Evolutionary conservation across 1,284 basidiomycete genomes (phyloP).

Genomic region (Apiotrichum domesticum): DNA sequence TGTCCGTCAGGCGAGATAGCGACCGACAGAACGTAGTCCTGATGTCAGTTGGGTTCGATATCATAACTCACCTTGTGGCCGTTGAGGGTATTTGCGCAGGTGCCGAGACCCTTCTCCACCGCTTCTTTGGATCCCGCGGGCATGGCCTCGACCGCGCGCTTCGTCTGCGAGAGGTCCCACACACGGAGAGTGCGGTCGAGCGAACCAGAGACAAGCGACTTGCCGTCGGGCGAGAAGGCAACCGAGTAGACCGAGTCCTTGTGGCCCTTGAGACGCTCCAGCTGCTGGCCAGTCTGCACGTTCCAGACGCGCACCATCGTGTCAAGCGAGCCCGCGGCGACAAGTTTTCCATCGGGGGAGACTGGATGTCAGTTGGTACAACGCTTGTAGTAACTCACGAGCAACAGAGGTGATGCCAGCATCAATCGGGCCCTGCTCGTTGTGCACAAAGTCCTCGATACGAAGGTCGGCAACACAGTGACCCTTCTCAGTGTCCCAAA

Average conservation of each 20-base stretch:
- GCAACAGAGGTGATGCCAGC: conserved; percentile 62
- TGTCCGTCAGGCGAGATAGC: conserved; percentile 76
- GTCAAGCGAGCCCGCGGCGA: conserved; percentile 79
- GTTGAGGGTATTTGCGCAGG: conserved; percentile 68
- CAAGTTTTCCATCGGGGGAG: conserved; percentile 69
- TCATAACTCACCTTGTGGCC: conserved; percentile 67
- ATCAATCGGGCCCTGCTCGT: conserved; percentile 56
- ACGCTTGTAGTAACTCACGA: conserved; percentile 27
- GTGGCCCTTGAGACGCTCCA: conserved; percentile 73
- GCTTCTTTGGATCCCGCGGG: conserved; percentile 29
- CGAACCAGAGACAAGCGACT: conserved; percentile 66
- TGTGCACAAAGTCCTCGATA: conserved; percentile 50
- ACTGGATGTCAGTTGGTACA: conserved; percentile 50
- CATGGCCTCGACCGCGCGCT: conserved; percentile 33
- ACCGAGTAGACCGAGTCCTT: conserved; percentile 77
- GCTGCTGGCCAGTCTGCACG: conserved; percentile 60
- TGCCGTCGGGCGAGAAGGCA: conserved; percentile 79
- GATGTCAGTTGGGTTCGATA: background rate
- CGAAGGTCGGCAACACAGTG: conserved; percentile 50
- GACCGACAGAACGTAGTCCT: conserved; percentile 49
- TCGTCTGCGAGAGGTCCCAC: conserved; percentile 62
- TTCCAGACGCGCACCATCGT: conserved; percentile 85
- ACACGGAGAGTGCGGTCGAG: conserved; percentile 81
- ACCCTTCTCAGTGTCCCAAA: conserved; percentile 74
- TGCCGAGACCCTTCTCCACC: conserved; percentile 49